Base-by-base conservation (phyloP, 331 rosid species). In the Cucumis variabilis region DNA sequence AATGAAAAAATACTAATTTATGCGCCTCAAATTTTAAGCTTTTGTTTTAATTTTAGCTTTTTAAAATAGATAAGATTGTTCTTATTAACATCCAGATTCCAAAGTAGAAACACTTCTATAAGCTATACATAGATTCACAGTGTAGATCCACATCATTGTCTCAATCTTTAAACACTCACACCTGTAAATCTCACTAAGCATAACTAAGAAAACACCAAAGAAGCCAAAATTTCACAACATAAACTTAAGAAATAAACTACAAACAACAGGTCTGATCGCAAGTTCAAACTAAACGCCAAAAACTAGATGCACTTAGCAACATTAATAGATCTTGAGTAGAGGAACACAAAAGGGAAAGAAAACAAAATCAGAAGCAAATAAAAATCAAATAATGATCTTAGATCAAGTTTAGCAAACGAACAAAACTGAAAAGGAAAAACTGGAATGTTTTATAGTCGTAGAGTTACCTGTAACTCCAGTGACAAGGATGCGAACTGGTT, bases 401-500 rank as follows among this genome's bases (percentile, higher is more conserved):
- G 68, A 91, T 92, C 89, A 72, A n/a, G 55, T 70, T 41, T 4
- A 28, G 62, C 48, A 63, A 85, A 87, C 30, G 23, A 30, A 55
- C 44, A 19, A 48, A 79, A 75, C 24, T 41, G 71, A 77, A 28
- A 9, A 16, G 77, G 65, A 51, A 48, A 20, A 30, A 37, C 41
- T 51, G 20, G 78, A 87, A 23, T 87, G 85, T 15, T 88, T 85
- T 72, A 50, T 21, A 33, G 58, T 30, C 37, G 37, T 33, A 78
- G 3, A 66, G 71, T 6, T 19, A 97, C 98, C 98, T 87, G 98
- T 96, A 12, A 96, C 99, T 27, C 98, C 98, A 16, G 98, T 97
- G 83, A 97, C 98, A 14, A 97, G 99, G 83, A 97, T 93, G 44
- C 98, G 93, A 91, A 92, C 94, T 70, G 98, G 96, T 48, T 93